Evolutionary conservation across 2,329 filamentous ascomycete species (phyloP), one percentile per base, ranked within the genome.

Genomic region (Conoideocrella luteorostrata): DNA sequence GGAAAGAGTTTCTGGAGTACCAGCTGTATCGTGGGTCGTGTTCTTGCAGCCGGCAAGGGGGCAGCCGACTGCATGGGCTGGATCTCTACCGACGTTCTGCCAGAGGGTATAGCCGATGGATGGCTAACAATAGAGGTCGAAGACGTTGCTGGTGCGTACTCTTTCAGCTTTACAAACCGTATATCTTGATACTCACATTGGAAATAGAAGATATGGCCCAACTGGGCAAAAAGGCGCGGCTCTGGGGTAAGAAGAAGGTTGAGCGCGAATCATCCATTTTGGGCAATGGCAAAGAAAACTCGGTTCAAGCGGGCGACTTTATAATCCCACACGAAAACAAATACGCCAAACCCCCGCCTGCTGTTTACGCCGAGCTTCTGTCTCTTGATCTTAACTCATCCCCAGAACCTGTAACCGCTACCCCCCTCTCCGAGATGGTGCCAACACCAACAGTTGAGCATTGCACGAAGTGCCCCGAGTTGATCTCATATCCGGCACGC

Each of bases 1-100:
- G 72, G 72, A 2, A 81, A 78, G 65, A 84, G 79, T 48, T 85
- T 84, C 57, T 85, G 81, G 81, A 84, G 80, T 60, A 82, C 77
- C 2, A 70, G 74, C 11, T 84, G 80, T 55, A 69, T 85, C 33
- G 74, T 84, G 9, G 81, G 80, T 4, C 74, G 79, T 22, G 78
- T 85, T 3, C 63, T 85, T 26, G 80, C 80, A 23, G 80, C 79
- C 22, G 75, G 77, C 7, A 72, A 72, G 42, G 79, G 78, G 3
- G 74, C 79, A 13, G 72, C 72, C 0, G 80, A 84, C 56, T 80
- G 80, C 56, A 79, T 84, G 77, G 80, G 80, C 41, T 83, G 81
- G 81, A 69, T 85, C 42, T 82, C 78, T 10, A 80, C 75, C 23
- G 74, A 80, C 42, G 68, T 83, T 15, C 54, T 71, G 2, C 80